A percentile compares a stretch with the other conserved stretches of the same genome.
Conservation (phyloP, 306 rosid genomes). For the Quercus wislizeni region DNA sequence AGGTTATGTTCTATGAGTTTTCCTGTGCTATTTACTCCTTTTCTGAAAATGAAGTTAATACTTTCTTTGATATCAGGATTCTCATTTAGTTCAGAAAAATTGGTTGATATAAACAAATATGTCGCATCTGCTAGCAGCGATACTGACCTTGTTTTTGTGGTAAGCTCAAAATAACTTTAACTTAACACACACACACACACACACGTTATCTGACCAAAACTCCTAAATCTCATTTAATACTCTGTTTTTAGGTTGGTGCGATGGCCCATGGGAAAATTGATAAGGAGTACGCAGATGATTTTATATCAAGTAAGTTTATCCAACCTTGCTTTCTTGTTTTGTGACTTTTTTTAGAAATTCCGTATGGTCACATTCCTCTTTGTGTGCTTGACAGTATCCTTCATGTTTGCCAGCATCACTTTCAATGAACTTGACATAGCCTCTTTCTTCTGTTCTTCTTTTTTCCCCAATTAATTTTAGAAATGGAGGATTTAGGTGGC, state of each 20-base stretch:
- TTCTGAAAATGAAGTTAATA: background rate
- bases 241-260: constrained; percentile 67
- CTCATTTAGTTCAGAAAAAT: constrained; percentile 66
- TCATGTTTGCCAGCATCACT: too few species aligned
- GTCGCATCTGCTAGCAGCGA: constrained; percentile 27
- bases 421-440: too few species aligned
- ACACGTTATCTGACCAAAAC: too few species aligned
- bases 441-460: too few species aligned
- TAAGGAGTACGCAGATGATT: constrained; percentile 67
- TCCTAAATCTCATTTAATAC: background rate
- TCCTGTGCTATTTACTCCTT: too few species aligned
- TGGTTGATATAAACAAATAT: constrained; percentile 50
- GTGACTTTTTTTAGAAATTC: background rate
- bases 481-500: too few species aligned
- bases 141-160: constrained; percentile 76
- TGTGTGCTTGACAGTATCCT: too few species aligned
- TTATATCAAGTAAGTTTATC: constrained; percentile 55
- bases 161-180: constrained; percentile 25
- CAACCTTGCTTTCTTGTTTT: background rate
- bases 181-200: too few species aligned
- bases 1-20: background rate
- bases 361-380: too few species aligned
- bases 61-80: constrained; percentile 43
- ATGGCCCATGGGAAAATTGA: constrained; percentile 87
- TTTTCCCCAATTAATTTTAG: too few species aligned